Conservation (phyloP, 2,329 filamentous ascomycete species). For the Fusarium siculi region DNA sequence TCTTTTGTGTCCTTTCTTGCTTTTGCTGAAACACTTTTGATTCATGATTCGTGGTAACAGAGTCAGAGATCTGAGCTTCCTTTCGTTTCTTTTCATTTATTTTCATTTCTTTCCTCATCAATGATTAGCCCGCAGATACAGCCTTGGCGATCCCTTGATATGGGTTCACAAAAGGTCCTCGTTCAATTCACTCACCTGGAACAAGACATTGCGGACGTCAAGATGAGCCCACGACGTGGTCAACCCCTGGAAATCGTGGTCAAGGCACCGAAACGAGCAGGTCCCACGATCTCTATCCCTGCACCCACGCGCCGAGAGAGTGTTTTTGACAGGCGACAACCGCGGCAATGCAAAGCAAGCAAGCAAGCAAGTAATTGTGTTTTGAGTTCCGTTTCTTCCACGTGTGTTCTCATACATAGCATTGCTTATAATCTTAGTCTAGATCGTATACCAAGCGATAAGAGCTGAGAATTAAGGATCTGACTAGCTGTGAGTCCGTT, state of each 20-base stretch:
- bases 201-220: conserved; percentile 33
- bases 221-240: conserved; percentile 38
- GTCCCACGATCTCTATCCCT: conserved; percentile 35
- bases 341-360: conserved; percentile 2
- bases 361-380: not conserved
- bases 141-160: not conserved
- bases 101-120: not conserved
- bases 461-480: not conserved
- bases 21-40: conserved; percentile 7
- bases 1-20: not conserved
- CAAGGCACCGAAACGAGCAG: conserved; percentile 25
- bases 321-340: conserved; percentile 21
- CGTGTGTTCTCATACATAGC: not conserved
- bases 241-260: conserved; percentile 29
- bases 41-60: not conserved
- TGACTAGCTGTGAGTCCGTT: conserved; percentile 1
- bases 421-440: not conserved
- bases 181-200: conserved; percentile 2
- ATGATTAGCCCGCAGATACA: not conserved
- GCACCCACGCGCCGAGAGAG: conserved; percentile 28
- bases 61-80: not conserved
- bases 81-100: not conserved
- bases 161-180: conserved; percentile 7
- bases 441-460: conserved; percentile 5
- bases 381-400: not conserved